These are phyloP conservation scores for Royoungia palumana DNA, from an alignment of 768 basidiomycete species.

Conservation along the genomic window DNA sequence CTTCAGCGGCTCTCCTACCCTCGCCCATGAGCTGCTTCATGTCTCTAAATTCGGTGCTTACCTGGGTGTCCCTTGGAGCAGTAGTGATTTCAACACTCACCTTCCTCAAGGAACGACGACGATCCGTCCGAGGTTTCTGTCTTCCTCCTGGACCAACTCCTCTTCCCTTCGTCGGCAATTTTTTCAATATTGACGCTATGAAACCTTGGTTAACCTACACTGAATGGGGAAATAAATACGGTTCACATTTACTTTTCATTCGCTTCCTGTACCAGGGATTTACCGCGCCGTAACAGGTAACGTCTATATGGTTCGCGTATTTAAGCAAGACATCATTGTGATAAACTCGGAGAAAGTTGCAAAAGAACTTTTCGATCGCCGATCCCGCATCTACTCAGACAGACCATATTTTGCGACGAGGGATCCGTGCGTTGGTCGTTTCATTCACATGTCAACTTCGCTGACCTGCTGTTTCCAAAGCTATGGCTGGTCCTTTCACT, in stretches of 20 bases:
- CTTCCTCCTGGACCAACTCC: conserved; percentile 16
- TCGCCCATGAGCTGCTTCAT: too few relatives aligned
- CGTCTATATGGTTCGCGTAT: conserved; percentile 17
- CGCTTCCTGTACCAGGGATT: background rate
- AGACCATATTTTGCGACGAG: conserved; percentile 15
- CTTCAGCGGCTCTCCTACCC: background rate
- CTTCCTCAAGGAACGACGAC: conserved; percentile 3
- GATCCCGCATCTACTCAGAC: conserved; percentile 29
- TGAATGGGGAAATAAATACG: too few relatives aligned
- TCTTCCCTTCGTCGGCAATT: background rate
- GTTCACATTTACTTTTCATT: background rate
- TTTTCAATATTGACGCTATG: too few relatives aligned
- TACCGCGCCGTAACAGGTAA: conserved; percentile 9
- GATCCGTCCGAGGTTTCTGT: background rate
- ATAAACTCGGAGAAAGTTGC: conserved; percentile 26
- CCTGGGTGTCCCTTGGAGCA: background rate
- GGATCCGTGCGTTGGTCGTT: conserved; percentile 11
- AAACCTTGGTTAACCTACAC: too few relatives aligned
- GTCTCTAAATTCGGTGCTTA: background rate
- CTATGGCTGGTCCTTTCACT: conserved; percentile 21
- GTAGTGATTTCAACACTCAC: background rate
- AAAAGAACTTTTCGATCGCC: conserved; percentile 26
- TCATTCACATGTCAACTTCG: background rate
- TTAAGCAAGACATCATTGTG: conserved; percentile 22
- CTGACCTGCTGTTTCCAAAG: background rate